Evolutionary conservation across 164 flowering plant genomes (phyloP), one percentile per base, ranked within the genome.

Genomic region (Magnolia changhungtana): DNA sequence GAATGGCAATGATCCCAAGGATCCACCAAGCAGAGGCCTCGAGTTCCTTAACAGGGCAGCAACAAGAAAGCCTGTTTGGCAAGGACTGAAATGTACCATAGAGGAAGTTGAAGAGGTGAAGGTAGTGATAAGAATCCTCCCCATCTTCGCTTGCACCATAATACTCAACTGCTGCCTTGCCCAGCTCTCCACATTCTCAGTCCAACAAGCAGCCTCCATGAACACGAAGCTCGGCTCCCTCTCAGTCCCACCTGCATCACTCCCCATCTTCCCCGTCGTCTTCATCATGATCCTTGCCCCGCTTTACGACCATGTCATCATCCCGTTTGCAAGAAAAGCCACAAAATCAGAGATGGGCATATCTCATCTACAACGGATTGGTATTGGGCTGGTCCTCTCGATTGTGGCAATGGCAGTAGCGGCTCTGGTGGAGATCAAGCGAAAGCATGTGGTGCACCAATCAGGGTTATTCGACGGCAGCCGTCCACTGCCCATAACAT

Each of bases 121-220:
- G 72, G 75, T 85, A 50, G 92, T 95, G 55, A 66, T 89, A 10
- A 84, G 77, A 58, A 82, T 88, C 23, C 78, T 90, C 64, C 96
- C 97, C 2, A 90, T 95, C 14, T 91, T 95, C 80, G 83, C 85
- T 66, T 89, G 88, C 16, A 95, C 97, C 75, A 88, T 93, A 64
- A 89, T 91, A 88, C 90, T 93, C 9, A 95, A 95, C 83, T 89
- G 95, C 76, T 93, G 97, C 84, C 89, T 95, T 0, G 98, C 98
- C 50, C 98, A 93, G 80, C 95, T 93, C 63, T 91, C 96, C 29
- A 95, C 96, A 58, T 92, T 95, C 78, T 95, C 98, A 1, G 92
- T 95, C 69, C 91, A 92, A 80, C 98, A 95, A 85, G 97, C 96
- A 21, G 89, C 96, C 59, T 90, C 96, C 70, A 95, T 95, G 98